phyloP scores from a whole-genome alignment of 2,329 filamentous ascomycete species.

The Calonectria honghensis region DNA sequence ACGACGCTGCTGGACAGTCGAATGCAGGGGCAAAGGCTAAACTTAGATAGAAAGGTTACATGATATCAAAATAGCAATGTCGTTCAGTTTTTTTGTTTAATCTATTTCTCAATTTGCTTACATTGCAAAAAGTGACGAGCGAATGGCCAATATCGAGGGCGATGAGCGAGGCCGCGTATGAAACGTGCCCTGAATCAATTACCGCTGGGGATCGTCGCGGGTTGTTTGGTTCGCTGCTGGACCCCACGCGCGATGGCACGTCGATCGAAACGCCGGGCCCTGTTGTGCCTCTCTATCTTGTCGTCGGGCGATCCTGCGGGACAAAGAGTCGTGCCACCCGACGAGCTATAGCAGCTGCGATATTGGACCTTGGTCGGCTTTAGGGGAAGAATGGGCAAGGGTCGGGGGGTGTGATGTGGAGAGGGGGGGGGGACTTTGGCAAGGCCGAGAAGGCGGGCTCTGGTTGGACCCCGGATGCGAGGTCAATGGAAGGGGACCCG shows the following conservation, averaged over 20 bases:
- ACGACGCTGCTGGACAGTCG: constrained; percentile 55
- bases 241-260: constrained; percentile 46
- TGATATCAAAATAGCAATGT: constrained; percentile 51
- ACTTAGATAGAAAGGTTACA: constrained; percentile 55
- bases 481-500: neutral
- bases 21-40: constrained; percentile 48
- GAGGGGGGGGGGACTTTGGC: neutral
- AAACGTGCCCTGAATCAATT: constrained; percentile 45
- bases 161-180: constrained; percentile 28
- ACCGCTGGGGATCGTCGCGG: constrained; percentile 43
- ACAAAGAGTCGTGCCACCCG: constrained; percentile 47
- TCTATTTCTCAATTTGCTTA: neutral
- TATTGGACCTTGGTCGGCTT: constrained; percentile 8
- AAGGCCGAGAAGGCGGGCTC: neutral
- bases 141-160: neutral
- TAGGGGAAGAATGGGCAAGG: neutral
- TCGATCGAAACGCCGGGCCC: constrained; percentile 47
- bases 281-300: constrained; percentile 35
- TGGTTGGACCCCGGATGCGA: constrained; percentile 6
- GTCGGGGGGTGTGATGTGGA: neutral
- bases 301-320: constrained; percentile 46
- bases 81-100: constrained; percentile 40
- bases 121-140: neutral
- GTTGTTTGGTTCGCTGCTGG: constrained; percentile 50
- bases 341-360: constrained; percentile 25